phyloP scores from a whole-genome alignment of 352 stramenopile species.

The Phytophthora idaei region DNA sequence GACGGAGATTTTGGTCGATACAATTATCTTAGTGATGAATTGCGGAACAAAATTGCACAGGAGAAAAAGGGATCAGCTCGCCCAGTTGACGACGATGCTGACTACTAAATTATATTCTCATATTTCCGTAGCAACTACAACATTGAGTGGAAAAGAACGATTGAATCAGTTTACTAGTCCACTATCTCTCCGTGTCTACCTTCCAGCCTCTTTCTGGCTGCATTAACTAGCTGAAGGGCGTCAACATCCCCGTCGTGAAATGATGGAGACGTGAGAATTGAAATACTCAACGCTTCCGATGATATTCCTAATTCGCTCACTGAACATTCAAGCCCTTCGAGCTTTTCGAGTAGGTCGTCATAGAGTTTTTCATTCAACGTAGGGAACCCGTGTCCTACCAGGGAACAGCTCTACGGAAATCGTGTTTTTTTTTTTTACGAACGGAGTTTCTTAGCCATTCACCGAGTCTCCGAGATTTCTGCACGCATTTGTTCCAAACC shows the following conservation, averaged over 20 bases:
- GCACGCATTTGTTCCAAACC: constrained; percentile 70
- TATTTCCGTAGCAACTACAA: neutral
- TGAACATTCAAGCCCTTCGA: constrained; percentile 18
- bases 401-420: neutral
- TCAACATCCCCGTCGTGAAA: constrained; percentile 35
- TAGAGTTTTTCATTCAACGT: constrained; percentile 40
- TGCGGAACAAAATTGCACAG: constrained; percentile 25
- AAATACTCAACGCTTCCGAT: constrained; percentile 9
- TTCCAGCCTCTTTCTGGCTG: constrained; percentile 43
- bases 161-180: constrained; percentile 6
- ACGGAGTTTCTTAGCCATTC: constrained; percentile 22
- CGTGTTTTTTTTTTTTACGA: neutral
- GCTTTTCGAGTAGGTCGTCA: constrained; percentile 35
- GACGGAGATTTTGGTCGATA: constrained; percentile 35
- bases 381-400: constrained; percentile 31
- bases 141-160: too few relatives aligned
- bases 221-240: constrained; percentile 42
- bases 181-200: constrained; percentile 21
- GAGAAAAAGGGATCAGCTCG: constrained; percentile 11
- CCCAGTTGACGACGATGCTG: constrained; percentile 20
- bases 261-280: constrained; percentile 28
- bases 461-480: constrained; percentile 67
- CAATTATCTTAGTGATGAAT: constrained; percentile 42
- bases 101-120: constrained; percentile 20
- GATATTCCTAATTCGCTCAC: constrained; percentile 9